A percentile compares a stretch with the other conserved stretches of the same genome.
phyloP scores from a whole-genome alignment of 371 early-diverging fungal genomes.

The Mortierella sp. region DNA sequence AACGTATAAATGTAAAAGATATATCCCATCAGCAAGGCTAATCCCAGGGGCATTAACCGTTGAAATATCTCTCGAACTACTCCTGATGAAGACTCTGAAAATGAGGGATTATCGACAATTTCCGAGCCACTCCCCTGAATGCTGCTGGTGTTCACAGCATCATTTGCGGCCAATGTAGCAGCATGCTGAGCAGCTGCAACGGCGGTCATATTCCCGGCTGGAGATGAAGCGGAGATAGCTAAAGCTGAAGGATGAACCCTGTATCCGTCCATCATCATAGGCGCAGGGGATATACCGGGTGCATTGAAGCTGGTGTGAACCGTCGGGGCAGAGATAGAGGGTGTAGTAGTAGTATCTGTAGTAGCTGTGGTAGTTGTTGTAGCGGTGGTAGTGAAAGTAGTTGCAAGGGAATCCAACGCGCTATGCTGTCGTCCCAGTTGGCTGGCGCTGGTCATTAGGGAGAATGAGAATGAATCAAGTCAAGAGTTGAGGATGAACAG shows the following conservation, averaged over 20 bases:
- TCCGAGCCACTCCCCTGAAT: not conserved
- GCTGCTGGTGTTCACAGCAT: not conserved
- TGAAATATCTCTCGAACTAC: slow-evolving; percentile 7
- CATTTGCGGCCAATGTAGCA: slow-evolving; percentile 31
- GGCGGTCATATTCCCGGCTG: slow-evolving; percentile 24
- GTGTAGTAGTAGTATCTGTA: not conserved
- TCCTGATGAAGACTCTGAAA: not conserved
- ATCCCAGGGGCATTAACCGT: slow-evolving; percentile 38
- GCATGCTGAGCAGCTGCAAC: slow-evolving; percentile 42
- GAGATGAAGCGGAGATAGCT: slow-evolving; percentile 11
- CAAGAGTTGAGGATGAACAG: not conserved
- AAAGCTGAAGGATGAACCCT: slow-evolving; percentile 50
- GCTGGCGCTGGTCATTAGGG: slow-evolving; percentile 8
- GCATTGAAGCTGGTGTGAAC: not conserved
- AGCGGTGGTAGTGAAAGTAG: not conserved
- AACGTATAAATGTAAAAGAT: slow-evolving; percentile 57
- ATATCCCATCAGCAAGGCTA: slow-evolving; percentile 47
- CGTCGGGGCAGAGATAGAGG: not conserved
- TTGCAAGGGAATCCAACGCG: not conserved
- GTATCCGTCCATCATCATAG: slow-evolving; percentile 23
- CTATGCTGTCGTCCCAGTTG: slow-evolving; percentile 17
- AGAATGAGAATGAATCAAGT: not conserved
- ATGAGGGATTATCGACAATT: not conserved
- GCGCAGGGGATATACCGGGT: not conserved
- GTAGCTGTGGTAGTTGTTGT: not conserved